phyloP scores from a whole-genome alignment of 2,329 filamentous ascomycete genomes.

The Cercospora janseana region DNA sequence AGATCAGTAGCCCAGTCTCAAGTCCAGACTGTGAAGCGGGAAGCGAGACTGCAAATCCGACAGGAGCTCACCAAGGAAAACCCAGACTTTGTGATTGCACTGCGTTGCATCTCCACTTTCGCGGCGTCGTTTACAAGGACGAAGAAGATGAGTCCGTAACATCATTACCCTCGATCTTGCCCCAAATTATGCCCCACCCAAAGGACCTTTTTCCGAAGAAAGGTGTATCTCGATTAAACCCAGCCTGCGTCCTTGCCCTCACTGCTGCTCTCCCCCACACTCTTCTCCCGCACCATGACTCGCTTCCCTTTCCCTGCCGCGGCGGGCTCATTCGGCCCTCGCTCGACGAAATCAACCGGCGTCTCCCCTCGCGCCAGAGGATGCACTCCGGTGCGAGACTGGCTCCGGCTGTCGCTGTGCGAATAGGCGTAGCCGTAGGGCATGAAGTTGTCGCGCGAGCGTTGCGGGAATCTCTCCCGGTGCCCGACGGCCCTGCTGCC shows the following conservation, averaged over 20 bases:
- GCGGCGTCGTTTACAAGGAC: slow-evolving; percentile 4
- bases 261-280: slow-evolving; percentile 7
- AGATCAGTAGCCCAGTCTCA: too few species aligned
- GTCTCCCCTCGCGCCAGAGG: slow-evolving; percentile 29
- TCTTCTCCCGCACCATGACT: slow-evolving; percentile 14
- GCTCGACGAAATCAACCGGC: slow-evolving; percentile 26
- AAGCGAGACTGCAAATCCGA: too few species aligned
- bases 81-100: slow-evolving; percentile 2
- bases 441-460: slow-evolving; percentile 37
- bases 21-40: too few species aligned
- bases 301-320: slow-evolving; percentile 4
- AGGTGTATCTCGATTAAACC: slow-evolving; percentile 1
- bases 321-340: background rate
- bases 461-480: slow-evolving; percentile 31
- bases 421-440: slow-evolving; percentile 37
- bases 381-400: slow-evolving; percentile 12
- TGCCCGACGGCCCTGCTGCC: slow-evolving; percentile 7
- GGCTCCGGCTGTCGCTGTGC: slow-evolving; percentile 29
- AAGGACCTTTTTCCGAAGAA: too few species aligned
- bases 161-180: slow-evolving; percentile 1
- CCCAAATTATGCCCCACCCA: background rate
- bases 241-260: slow-evolving; percentile 6
- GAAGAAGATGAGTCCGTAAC: slow-evolving; percentile 10
- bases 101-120: background rate
- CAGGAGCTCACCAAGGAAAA: too few species aligned